A percentile compares a stretch with the other conserved stretches of the same genome.
Evolutionary conservation across 768 basidiomycete genomes (phyloP).

Genomic region (Boletellus ananiceps): DNA sequence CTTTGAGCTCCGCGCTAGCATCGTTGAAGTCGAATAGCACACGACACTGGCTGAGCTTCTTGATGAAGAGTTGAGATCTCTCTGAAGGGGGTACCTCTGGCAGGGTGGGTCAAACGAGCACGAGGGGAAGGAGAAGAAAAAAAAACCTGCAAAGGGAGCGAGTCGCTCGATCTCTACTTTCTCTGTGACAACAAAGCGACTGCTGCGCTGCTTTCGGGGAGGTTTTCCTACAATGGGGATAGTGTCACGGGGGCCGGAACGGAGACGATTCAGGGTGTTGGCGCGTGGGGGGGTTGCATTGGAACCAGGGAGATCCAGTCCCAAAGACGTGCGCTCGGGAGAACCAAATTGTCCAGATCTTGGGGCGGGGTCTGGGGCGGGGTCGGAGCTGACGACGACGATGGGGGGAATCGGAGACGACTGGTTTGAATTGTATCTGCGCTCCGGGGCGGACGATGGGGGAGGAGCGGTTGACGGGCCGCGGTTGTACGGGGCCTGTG

Average conservation of each 20-base stretch:
- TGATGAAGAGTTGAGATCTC: constrained; percentile 86
- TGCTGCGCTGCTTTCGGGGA: constrained; percentile 95
- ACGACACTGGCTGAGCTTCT: constrained; percentile 92
- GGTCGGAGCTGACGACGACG: constrained; percentile 80
- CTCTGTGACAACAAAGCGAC: constrained; percentile 93
- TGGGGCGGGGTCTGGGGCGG: constrained; percentile 43
- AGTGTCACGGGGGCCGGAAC: constrained; percentile 88
- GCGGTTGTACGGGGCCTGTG: constrained; percentile 38
- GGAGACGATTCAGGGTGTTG: constrained; percentile 66
- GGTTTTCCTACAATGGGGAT: constrained; percentile 96
- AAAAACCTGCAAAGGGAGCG: constrained; percentile 78
- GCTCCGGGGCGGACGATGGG: constrained; percentile 47
- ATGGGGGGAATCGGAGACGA: constrained; percentile 68
- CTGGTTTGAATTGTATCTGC: constrained; percentile 44
- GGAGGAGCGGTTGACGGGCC: constrained; percentile 40
- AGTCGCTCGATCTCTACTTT: constrained; percentile 94
- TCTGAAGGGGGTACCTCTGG: constrained; percentile 86
- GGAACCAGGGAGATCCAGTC: constrained; percentile 41
- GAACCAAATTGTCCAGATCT: constrained; percentile 40
- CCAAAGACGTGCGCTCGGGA: constrained; percentile 45
- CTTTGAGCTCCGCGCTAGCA: constrained; percentile 89
- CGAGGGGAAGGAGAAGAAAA: constrained; percentile 5
- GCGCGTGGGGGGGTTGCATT: constrained; percentile 60
- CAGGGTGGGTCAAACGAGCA: background rate
- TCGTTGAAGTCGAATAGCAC: constrained; percentile 99